These are phyloP conservation scores for Anisogramma anomala DNA, from an alignment of 2,329 filamentous ascomycete species.

Conservation along the genomic window DNA sequence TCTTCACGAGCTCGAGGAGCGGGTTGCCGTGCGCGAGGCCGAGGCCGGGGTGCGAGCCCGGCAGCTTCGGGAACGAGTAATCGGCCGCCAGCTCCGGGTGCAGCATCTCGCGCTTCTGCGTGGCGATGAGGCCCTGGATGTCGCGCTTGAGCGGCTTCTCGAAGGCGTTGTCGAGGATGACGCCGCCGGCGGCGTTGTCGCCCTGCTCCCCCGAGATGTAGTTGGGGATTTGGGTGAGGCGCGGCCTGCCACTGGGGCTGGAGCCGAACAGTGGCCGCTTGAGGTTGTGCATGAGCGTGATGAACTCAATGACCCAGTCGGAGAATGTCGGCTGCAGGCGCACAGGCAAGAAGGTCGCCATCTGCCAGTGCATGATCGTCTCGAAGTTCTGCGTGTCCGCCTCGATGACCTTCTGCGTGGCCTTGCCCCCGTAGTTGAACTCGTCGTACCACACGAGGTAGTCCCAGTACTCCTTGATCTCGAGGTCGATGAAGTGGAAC, in stretches of 20 bases:
- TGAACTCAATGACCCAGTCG: constrained; percentile 89
- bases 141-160: constrained; percentile 86
- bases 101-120: constrained; percentile 78
- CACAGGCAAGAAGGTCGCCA: constrained; percentile 73
- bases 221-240: constrained; percentile 46
- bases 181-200: constrained; percentile 47
- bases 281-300: constrained; percentile 80
- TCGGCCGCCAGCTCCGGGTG: constrained; percentile 81
- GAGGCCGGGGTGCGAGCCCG: constrained; percentile 50
- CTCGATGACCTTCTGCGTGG: constrained; percentile 71
- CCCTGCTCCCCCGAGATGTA: constrained; percentile 38
- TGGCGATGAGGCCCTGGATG: constrained; percentile 66
- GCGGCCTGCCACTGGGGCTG: constrained; percentile 39
- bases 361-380: constrained; percentile 97
- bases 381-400: constrained; percentile 63
- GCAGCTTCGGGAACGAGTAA: constrained; percentile 73
- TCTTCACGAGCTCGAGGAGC: constrained; percentile 82
- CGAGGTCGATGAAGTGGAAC: constrained; percentile 93
- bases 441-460: constrained; percentile 98
- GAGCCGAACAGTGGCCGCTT: constrained; percentile 55
- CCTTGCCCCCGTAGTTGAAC: constrained; percentile 96
- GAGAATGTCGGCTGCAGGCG: constrained; percentile 76
- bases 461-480: constrained; percentile 99
- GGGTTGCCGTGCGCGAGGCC: constrained; percentile 43
- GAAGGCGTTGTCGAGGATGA: constrained; percentile 69